Percentiles rank a stretch among this genome's conserved stretches.
phyloP scores from a whole-genome alignment of 441 rosid species.

The Francoa sonchifolia region DNA sequence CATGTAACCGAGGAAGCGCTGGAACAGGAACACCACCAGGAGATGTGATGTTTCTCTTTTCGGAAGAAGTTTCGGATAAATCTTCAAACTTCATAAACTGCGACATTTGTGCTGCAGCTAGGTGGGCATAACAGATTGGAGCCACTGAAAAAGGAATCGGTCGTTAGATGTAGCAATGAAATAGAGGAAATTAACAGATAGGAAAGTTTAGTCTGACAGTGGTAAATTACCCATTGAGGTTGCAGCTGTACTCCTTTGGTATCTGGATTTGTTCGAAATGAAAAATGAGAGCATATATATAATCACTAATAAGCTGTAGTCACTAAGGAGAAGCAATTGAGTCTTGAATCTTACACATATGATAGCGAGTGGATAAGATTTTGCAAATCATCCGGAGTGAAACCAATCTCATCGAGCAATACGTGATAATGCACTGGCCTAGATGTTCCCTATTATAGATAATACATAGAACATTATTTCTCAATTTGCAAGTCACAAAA shows the following conservation, averaged over 20 bases:
- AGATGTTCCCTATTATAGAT: slow-evolving; percentile 54
- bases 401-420: slow-evolving; percentile 84
- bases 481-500: not conserved
- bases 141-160: slow-evolving; percentile 43
- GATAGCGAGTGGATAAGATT: slow-evolving; percentile 58
- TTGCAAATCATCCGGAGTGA: slow-evolving; percentile 61
- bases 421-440: slow-evolving; percentile 88
- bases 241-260: slow-evolving; percentile 79
- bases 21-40: slow-evolving; percentile 27
- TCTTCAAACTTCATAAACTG: slow-evolving; percentile 71
- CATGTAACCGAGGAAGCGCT: slow-evolving; percentile 61
- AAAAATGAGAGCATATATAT: slow-evolving; percentile 1
- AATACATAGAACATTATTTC: no score
- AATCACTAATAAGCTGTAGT: not conserved
- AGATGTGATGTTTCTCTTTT: slow-evolving; percentile 18
- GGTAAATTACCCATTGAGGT: slow-evolving; percentile 55
- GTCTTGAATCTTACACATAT: slow-evolving; percentile 55
- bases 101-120: slow-evolving; percentile 63
- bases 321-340: not conserved
- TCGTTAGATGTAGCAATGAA: not conserved
- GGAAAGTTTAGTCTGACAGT: not conserved
- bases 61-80: slow-evolving; percentile 38
- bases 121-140: slow-evolving; percentile 84
- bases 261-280: slow-evolving; percentile 26
- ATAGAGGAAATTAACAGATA: not conserved